These are phyloP conservation scores for Pseudogymnoascus destructans DNA, from an alignment of 2,329 filamentous ascomycete genomes.

Conservation along the genomic window DNA sequence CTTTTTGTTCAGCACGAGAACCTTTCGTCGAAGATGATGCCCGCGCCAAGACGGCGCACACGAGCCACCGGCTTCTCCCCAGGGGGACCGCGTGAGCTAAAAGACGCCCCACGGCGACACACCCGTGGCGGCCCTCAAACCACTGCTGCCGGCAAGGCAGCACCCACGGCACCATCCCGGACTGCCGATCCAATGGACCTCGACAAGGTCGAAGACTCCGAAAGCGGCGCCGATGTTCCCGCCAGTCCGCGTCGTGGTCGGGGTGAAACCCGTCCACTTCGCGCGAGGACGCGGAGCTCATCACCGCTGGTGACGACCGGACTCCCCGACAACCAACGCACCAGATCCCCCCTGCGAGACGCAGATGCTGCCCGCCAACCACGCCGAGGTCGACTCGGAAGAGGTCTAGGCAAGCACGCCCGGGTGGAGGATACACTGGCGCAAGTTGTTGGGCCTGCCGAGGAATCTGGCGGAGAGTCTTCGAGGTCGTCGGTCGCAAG, in stretches of 20 bases:
- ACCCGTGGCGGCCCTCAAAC: neutral
- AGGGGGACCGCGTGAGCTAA: slow-evolving; percentile 9
- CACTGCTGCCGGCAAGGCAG: neutral
- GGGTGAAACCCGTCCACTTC: neutral
- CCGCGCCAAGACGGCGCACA: slow-evolving; percentile 6
- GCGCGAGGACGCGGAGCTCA: neutral
- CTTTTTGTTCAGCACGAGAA: neutral
- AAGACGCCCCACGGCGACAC: neutral
- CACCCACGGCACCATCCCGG: neutral
- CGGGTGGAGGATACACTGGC: neutral
- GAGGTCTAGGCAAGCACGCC: neutral
- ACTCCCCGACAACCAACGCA: neutral
- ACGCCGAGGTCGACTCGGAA: neutral
- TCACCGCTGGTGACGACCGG: neutral
- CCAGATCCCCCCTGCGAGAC: neutral
- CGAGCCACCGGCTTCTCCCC: slow-evolving; percentile 9
- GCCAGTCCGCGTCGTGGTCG: neutral
- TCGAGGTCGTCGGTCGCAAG: slow-evolving; percentile 1
- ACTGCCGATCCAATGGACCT: neutral
- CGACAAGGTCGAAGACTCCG: neutral
- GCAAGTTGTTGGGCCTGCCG: neutral
- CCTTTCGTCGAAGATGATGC: neutral
- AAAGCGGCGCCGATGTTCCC: neutral
- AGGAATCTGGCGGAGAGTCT: neutral
- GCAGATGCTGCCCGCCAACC: neutral